Evolutionary conservation across 495 filamentous ascomycete genomes (phyloP).

Genomic region (Pyrenopolyporus hunteri): DNA sequence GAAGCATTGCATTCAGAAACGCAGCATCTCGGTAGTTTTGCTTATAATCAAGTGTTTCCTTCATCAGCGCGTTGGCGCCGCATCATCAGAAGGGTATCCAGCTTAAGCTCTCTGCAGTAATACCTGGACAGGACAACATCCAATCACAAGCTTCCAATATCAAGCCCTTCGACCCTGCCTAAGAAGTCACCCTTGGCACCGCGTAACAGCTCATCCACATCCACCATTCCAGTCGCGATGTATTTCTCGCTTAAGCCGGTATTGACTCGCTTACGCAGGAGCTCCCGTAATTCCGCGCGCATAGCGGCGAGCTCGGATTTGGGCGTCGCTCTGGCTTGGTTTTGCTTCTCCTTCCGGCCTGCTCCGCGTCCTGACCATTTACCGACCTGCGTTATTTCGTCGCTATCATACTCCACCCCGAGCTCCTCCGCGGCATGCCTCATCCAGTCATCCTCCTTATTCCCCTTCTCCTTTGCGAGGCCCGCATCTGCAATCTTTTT

Average conservation of each 20-base stretch:
- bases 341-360: constrained; percentile 75
- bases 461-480: constrained; percentile 85
- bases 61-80: too few relatives aligned
- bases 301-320: constrained; percentile 72
- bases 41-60: too few relatives aligned
- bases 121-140: not conserved
- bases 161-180: constrained; percentile 49
- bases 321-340: constrained; percentile 67
- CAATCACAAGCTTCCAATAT: constrained; percentile 42
- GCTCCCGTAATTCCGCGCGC: constrained; percentile 65
- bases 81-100: too few relatives aligned
- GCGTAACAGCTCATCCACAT: constrained; percentile 77
- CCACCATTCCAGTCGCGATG: constrained; percentile 76
- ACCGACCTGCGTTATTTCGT: constrained; percentile 72
- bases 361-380: constrained; percentile 67
- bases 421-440: constrained; percentile 86
- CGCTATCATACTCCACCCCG: constrained; percentile 90
- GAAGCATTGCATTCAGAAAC: too few relatives aligned
- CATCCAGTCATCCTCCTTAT: constrained; percentile 84
- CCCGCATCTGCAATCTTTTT: constrained; percentile 82
- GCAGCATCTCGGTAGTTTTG: too few relatives aligned
- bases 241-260: constrained; percentile 91
- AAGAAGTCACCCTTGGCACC: constrained; percentile 59
- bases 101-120: too few relatives aligned
- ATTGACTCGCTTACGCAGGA: constrained; percentile 81